Evolutionary conservation across 495 filamentous ascomycete genomes (phyloP), one percentile per base, ranked within the genome.

Genomic region (Trichoderma reesei): DNA sequence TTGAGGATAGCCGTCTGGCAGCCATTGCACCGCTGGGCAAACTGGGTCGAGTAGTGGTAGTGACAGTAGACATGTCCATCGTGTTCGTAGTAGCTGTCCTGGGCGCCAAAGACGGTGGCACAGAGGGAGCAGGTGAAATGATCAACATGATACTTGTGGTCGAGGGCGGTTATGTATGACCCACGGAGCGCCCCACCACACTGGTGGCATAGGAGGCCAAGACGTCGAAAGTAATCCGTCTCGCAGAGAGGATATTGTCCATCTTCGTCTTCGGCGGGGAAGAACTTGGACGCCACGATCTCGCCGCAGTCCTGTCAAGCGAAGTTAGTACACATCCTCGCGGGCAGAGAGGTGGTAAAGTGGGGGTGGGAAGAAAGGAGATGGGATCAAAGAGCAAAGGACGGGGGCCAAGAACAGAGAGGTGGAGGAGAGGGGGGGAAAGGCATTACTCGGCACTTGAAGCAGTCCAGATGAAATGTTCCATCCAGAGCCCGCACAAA

Each of bases 121-220:
- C 95, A 99, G 62, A 96, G 86, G 16, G 92, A 96, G 74, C 95
- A 99, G 37, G 95, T 99, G 72, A 99, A 99, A 76, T 99, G 95
- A 69, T 98, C 94, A 65, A 99, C 95, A 72, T 99, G 95, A 71
- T 98, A 99, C 75, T 99, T 99, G 61, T 90, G 88, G 66, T 99
- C 95, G 41, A 98, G 82, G 8, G 95, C 95, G 0, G 95, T 99
- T 68, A 99, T 99, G 72, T 99, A 99, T 26, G 95, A 98, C 5
- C 94, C 95, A 48, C 95, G 91, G 26, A 99, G 81, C 60, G 95
- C 95, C 59, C 91, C 91, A 66, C 91, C 91, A 74, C 95, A 99
- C 51, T 92, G 85, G 67, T 90, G 86, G 73, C 95, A 99, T 31
- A 99, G 78, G 34, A 99, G 82, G 65, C 92, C 90, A 13, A 99